Conservation (phyloP, 352 stramenopile species). For the Sclerospora graminicola region DNA sequence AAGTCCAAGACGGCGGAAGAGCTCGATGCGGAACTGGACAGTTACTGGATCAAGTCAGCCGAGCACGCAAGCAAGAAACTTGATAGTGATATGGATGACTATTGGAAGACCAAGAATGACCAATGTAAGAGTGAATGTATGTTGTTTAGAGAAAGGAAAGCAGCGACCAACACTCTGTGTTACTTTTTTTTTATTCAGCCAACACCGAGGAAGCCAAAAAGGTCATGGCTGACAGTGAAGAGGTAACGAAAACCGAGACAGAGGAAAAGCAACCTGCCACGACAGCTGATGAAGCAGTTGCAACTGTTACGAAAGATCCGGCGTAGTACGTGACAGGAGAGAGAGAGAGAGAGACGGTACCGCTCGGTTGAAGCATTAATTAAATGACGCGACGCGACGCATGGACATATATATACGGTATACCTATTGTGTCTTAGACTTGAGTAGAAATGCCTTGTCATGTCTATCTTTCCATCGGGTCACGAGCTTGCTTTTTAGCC, state of each 20-base stretch:
- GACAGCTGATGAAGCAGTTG: constrained; percentile 8
- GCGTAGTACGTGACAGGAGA: constrained; percentile 17
- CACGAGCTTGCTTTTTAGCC: constrained; percentile 20
- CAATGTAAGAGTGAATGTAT: constrained; percentile 14
- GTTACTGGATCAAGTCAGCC: constrained; percentile 79
- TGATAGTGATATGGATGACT: constrained; percentile 79
- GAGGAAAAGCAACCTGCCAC: too few species aligned
- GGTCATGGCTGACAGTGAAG: too few species aligned
- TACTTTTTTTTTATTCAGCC: too few species aligned
- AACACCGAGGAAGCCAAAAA: too few species aligned
- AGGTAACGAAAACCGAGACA: too few species aligned
- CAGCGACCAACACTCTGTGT: too few species aligned
- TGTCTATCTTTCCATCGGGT: not conserved
- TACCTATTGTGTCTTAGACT: too few species aligned
- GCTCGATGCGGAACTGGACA: constrained; percentile 80
- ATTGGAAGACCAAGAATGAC: constrained; percentile 80
- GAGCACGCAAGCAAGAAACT: constrained; percentile 80
- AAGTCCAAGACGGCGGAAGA: constrained; percentile 72
- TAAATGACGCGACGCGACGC: constrained; percentile 6
- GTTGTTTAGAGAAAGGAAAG: too few species aligned
- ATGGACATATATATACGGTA: too few species aligned
- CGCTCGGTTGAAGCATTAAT: constrained; percentile 1
- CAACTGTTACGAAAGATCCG: constrained; percentile 8
- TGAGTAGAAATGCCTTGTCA: not conserved
- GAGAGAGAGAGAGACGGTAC: not conserved